Conservation (phyloP, 257 asterid species). For the Fraxinus quadrangulata region DNA sequence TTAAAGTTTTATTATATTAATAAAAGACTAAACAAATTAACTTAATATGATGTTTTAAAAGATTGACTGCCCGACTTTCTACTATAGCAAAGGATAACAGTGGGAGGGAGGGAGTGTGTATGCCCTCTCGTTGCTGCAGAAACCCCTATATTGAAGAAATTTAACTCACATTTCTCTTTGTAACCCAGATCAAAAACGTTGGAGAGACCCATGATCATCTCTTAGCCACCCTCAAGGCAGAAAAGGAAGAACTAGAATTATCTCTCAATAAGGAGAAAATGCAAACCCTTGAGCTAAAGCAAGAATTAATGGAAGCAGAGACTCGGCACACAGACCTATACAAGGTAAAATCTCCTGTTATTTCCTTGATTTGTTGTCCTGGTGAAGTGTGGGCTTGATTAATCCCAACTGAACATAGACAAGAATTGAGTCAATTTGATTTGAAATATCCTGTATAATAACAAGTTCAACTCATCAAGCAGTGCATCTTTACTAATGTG, state of each 20-base stretch:
- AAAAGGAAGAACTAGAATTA: slow-evolving; percentile 71
- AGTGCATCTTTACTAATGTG: neutral
- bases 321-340: slow-evolving; percentile 70
- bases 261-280: slow-evolving; percentile 73
- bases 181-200: slow-evolving; percentile 54
- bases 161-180: slow-evolving; percentile 20
- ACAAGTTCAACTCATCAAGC: neutral
- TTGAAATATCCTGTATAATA: neutral
- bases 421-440: slow-evolving; percentile 7
- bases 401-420: slow-evolving; percentile 6
- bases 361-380: slow-evolving; percentile 18
- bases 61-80: neutral
- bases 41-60: neutral
- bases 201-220: slow-evolving; percentile 61
- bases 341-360: slow-evolving; percentile 56
- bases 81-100: neutral
- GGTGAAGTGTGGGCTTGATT: slow-evolving; percentile 3
- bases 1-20: neutral
- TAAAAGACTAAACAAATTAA: neutral
- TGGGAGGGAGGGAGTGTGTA: neutral
- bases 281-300: slow-evolving; percentile 64
- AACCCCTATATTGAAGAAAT: slow-evolving; percentile 16
- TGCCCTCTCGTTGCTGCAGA: slow-evolving; percentile 15
- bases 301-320: slow-evolving; percentile 72
- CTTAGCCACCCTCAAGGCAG: slow-evolving; percentile 60